phyloP scores from a whole-genome alignment of 495 filamentous ascomycete species.

The Hyaloscypha variabilis region DNA sequence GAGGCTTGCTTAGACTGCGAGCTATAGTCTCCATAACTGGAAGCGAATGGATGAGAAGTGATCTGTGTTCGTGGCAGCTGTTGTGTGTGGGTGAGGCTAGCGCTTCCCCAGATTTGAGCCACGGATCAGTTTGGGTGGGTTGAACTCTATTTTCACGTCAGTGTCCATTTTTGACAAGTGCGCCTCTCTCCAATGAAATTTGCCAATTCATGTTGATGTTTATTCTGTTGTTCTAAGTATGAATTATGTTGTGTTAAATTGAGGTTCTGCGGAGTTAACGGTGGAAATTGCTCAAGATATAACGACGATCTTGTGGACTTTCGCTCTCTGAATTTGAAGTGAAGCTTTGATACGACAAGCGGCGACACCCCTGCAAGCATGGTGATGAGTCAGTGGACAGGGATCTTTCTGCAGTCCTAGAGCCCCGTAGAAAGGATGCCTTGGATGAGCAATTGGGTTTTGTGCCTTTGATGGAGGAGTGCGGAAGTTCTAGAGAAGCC shows the following conservation, averaged over 20 bases:
- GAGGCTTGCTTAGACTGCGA: no score
- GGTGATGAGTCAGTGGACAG: neutral
- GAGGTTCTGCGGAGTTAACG: neutral
- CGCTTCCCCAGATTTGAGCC: neutral
- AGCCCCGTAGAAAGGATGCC: neutral
- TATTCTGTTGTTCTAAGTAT: neutral
- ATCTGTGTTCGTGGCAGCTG: neutral
- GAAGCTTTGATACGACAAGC: neutral
- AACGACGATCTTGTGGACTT: no score
- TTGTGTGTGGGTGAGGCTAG: neutral
- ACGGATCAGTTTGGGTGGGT: neutral
- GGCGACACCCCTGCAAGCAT: neutral
- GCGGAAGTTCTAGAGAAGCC: neutral
- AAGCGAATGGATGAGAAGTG: no score
- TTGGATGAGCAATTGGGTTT: neutral
- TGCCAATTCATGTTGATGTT: neutral
- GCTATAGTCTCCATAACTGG: no score
- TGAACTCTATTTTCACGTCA: neutral
- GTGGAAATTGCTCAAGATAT: no score
- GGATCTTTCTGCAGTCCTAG: neutral
- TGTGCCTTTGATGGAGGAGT: neutral
- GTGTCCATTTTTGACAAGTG: neutral
- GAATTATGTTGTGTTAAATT: no score
- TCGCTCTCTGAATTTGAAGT: no score
- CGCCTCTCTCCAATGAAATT: neutral